Percentiles rank a stretch among this genome's conserved stretches.
Evolutionary conservation across 495 filamentous ascomycete genomes (phyloP).

Genomic region (Parathielavia appendiculata): DNA sequence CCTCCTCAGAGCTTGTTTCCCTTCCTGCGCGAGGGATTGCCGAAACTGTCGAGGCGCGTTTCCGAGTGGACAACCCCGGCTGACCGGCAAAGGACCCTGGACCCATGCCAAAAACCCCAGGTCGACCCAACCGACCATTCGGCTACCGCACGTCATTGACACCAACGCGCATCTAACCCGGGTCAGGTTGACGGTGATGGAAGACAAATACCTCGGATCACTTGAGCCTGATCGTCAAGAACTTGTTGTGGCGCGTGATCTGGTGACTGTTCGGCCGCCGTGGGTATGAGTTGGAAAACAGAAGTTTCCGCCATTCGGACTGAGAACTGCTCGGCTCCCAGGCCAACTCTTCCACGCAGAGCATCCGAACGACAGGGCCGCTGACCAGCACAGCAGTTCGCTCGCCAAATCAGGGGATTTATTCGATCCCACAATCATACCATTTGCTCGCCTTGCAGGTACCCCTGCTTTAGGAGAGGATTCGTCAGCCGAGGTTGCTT

Average conservation of each 20-base stretch:
- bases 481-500: neutral
- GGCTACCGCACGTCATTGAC: conserved; percentile 1
- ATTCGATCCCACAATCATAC: neutral
- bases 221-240: too few species aligned
- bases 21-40: neutral
- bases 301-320: too few species aligned
- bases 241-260: too few species aligned
- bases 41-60: neutral
- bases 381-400: neutral
- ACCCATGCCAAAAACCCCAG: neutral
- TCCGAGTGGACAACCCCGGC: neutral
- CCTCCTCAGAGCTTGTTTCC: too few species aligned
- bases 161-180: neutral
- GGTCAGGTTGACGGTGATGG: too few species aligned
- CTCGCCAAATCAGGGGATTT: conserved; percentile 2
- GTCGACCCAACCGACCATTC: neutral
- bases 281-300: too few species aligned
- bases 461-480: neutral
- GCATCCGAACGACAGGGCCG: neutral
- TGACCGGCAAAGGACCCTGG: neutral
- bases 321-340: too few species aligned
- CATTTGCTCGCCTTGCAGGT: neutral
- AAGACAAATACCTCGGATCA: too few species aligned
- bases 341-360: neutral
- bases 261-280: too few species aligned